Evolutionary conservation across 768 basidiomycete species (phyloP).

Genomic region (Lentinula aciculospora): DNA sequence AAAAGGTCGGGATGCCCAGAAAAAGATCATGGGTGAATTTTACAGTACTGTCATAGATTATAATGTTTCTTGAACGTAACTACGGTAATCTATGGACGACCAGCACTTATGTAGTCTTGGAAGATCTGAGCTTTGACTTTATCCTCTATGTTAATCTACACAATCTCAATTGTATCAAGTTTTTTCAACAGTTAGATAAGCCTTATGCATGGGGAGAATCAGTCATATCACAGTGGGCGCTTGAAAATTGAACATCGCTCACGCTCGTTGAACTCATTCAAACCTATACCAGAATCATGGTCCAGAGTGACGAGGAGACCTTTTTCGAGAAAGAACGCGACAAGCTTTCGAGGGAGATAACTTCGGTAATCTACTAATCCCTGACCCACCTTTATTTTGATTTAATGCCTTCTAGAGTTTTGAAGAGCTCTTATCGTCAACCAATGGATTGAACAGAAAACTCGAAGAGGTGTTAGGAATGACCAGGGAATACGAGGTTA

Average conservation of each 20-base stretch:
- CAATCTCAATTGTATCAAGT: no score
- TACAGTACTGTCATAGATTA: slow-evolving; percentile 78
- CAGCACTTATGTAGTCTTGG: no score
- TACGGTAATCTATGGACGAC: neutral
- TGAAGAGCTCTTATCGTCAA: slow-evolving; percentile 79
- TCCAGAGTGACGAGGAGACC: slow-evolving; percentile 40
- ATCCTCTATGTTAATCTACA: no score
- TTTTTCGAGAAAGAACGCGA: slow-evolving; percentile 84
- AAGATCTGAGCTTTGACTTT: no score
- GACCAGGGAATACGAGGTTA: slow-evolving; percentile 86
- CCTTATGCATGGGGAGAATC: no score
- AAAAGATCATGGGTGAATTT: slow-evolving; percentile 78
- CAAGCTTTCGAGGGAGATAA: slow-evolving; percentile 67
- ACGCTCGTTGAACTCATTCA: no score
- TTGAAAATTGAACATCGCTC: no score
- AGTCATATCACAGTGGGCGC: no score
- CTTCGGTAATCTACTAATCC: slow-evolving; percentile 37
- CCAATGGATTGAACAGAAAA: slow-evolving; percentile 84
- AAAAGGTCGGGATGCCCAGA: slow-evolving; percentile 64
- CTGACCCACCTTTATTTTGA: neutral
- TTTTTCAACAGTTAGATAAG: no score
- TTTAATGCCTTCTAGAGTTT: slow-evolving; percentile 51
- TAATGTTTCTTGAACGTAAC: slow-evolving; percentile 21
- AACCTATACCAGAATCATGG: slow-evolving; percentile 8
- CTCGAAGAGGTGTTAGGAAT: slow-evolving; percentile 90